Evolutionary conservation across 1,284 basidiomycete genomes (phyloP), one percentile per base, ranked within the genome.

Genomic region (Irpex lacteus): DNA sequence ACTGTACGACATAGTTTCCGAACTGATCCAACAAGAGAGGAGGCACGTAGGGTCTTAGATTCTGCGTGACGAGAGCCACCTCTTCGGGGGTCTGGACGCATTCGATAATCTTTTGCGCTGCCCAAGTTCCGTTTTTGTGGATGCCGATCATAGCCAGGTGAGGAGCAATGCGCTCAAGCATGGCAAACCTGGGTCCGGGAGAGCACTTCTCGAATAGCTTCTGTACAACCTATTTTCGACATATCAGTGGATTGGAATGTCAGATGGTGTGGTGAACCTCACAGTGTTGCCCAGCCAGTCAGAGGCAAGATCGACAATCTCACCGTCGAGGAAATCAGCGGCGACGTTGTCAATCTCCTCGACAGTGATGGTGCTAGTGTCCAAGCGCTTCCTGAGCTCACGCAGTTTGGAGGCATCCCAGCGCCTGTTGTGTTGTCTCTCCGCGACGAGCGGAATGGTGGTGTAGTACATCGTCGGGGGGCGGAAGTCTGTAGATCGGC

Each of bases 71-170:
- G 44, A 98, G 78, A 2, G 82, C 83, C 63, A 95, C 85, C 75
- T 99, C 98, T 66, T 98, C 95, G 5, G 91, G 88, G n/a, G 86
- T 90, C 62, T 89, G 86, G 53, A 96, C 92, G 69, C 95, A 97
- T 78, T 98, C 96, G 69, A 99, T 98, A 73, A 98, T 97, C 84
- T 98, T 98, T 77, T 99, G 98, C 2, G 96, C 97, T 0, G 98
- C 97, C 98, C 98, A 99, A 0, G 98, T 99, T 49, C 98, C 98
- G 71, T 99, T 99, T 82, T 99, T 99, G 82, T 99, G 98, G 60
- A 97, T 96, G 59, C 98, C 98, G 69, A 98, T 98, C 85, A 95
- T 95, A 32, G 97, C 98, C 26, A 99, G 82, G 75, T 98, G 93
- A 60, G 98, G 98, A 2, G 91, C 88, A 65, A 99, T 91, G 56